A percentile compares a stretch with the other conserved stretches of the same genome.
Conservation (phyloP, 1,284 basidiomycete genomes). For the Wolfiporia cocos region DNA sequence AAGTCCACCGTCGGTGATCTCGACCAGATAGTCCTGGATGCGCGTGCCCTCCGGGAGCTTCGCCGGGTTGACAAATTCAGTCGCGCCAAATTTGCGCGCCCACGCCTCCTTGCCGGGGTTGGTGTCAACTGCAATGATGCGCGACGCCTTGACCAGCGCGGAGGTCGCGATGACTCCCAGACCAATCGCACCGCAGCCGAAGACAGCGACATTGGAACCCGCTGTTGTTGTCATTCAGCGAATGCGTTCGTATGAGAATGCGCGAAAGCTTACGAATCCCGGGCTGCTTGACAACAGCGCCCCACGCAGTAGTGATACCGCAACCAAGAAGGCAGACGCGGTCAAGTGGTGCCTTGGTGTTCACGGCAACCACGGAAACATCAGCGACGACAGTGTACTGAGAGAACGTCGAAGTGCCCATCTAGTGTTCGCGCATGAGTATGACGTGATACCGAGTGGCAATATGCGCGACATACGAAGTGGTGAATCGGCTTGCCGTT, state of each 20-base stretch:
- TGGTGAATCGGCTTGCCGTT: conserved; percentile 87
- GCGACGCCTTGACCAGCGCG: conserved; percentile 70
- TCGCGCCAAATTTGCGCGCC: conserved; percentile 95
- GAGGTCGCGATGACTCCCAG: conserved; percentile 89
- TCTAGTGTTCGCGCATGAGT: conserved; percentile 42
- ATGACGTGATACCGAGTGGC: background rate
- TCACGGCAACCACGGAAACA: conserved; percentile 91
- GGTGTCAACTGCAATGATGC: conserved; percentile 91
- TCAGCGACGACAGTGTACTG: conserved; percentile 99
- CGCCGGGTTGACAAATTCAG: conserved; percentile 89
- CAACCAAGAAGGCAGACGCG: conserved; percentile 95
- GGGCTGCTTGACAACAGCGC: conserved; percentile 77
- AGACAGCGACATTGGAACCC: conserved; percentile 87
- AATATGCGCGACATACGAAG: conserved; percentile 58
- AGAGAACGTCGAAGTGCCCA: conserved; percentile 98
- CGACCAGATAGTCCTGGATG: conserved; percentile 87
- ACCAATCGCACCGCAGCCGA: conserved; percentile 95
- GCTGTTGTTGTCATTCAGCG: conserved; percentile 35
- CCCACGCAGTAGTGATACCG: conserved; percentile 97
- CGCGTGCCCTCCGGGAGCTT: conserved; percentile 72
- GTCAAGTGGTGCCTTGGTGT: conserved; percentile 82
- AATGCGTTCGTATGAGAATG: background rate
- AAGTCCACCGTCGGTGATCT: conserved; percentile 94
- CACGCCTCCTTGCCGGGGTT: conserved; percentile 84
- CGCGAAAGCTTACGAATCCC: conserved; percentile 55